Evolutionary conservation across 768 basidiomycete species (phyloP).

Genomic region (Serpula lacrymans): DNA sequence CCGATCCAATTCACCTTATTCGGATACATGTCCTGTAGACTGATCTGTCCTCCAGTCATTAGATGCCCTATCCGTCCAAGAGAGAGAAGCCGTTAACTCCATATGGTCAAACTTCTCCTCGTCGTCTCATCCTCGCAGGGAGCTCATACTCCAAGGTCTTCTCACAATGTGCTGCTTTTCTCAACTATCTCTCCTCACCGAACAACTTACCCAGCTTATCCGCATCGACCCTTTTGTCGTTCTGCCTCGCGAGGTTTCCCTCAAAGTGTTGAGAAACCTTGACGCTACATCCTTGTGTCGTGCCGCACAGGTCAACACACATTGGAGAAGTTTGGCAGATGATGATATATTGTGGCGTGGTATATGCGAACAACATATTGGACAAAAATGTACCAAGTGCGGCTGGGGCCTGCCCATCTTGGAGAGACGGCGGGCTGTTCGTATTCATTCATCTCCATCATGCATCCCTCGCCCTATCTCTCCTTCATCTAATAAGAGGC

Average conservation of each 20-base stretch:
- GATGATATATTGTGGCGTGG: constrained; percentile 94
- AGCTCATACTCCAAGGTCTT: constrained; percentile 92
- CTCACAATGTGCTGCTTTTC: constrained; percentile 99
- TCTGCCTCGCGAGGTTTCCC: constrained; percentile 84
- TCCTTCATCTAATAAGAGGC: constrained; percentile 35
- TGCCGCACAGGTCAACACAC: constrained; percentile 84
- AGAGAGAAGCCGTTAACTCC: constrained; percentile 83
- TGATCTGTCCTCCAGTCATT: constrained; percentile 61
- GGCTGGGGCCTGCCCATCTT: constrained; percentile 96
- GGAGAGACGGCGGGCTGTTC: constrained; percentile 60
- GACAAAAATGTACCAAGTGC: constrained; percentile 93
- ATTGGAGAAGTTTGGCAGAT: constrained; percentile 88
- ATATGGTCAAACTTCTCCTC: constrained; percentile 98
- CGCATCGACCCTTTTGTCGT: constrained; percentile 92
- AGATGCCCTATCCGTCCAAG: constrained; percentile 81
- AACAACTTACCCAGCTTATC: constrained; percentile 88
- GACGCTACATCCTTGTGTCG: constrained; percentile 92
- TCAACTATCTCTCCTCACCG: constrained; percentile 92
- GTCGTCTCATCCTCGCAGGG: constrained; percentile 85
- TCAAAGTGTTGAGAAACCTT: constrained; percentile 84
- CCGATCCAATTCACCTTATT: not conserved
- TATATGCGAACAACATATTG: constrained; percentile 98
- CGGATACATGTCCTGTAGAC: too few species aligned
- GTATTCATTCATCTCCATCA: constrained; percentile 39
- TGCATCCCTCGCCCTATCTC: constrained; percentile 27